Percentiles rank a stretch among this genome's conserved stretches.
phyloP scores from a whole-genome alignment of 2,329 filamentous ascomycete species.

The Penicillium concentricum region DNA sequence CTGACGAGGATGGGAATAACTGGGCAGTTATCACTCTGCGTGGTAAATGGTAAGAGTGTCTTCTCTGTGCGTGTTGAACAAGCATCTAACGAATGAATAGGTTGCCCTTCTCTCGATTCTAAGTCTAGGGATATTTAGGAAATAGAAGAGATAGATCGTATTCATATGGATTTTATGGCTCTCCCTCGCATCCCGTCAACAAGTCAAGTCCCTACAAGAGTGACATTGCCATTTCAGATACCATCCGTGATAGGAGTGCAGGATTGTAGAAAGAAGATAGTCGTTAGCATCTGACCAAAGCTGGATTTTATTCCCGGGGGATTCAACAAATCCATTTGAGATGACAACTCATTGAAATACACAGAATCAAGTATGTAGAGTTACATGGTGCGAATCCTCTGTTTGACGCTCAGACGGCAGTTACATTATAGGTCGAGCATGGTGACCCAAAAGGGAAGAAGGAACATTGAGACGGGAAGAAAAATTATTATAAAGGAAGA shows the following conservation, averaged over 20 bases:
- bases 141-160: background rate
- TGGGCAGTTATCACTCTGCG: constrained; percentile 84
- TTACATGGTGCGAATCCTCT: background rate
- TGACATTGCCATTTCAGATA: background rate
- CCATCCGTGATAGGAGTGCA: background rate
- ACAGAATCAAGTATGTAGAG: background rate
- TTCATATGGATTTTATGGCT: background rate
- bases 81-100: constrained; percentile 25
- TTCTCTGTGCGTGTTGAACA: background rate
- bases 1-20: constrained; percentile 73
- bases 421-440: background rate
- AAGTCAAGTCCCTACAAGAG: background rate
- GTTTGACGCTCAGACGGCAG: background rate
- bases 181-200: too few species aligned
- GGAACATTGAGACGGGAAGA: background rate
- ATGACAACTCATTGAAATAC: background rate
- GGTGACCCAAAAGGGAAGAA: too few species aligned
- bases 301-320: background rate
- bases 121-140: background rate
- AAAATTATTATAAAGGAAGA: too few species aligned
- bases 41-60: constrained; percentile 70
- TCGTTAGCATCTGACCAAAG: background rate
- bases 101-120: constrained; percentile 50
- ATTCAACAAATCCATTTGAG: background rate
- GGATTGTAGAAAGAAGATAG: background rate